phyloP scores from a whole-genome alignment of 495 filamentous ascomycete genomes.

The Neurospora sp. region DNA sequence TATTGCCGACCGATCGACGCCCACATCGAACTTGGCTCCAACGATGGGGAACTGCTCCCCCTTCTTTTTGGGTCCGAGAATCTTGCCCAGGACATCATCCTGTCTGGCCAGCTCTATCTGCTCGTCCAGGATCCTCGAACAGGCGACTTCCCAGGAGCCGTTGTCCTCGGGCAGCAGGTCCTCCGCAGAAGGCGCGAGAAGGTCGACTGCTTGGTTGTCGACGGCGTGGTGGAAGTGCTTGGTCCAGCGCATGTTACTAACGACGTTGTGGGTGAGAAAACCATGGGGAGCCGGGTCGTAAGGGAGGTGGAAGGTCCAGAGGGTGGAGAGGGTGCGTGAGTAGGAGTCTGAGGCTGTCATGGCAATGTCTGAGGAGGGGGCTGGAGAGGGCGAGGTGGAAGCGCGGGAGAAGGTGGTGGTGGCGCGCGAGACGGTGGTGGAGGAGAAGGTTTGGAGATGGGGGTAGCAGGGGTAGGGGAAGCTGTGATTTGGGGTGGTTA shows the following conservation, averaged over 20 bases:
- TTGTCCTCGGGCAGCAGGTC: neutral
- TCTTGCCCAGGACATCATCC: neutral
- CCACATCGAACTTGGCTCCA: neutral
- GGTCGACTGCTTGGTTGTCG: neutral
- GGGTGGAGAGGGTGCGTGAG: neutral
- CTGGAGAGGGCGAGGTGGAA: neutral
- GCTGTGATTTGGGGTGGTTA: neutral
- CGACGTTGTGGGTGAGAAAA: neutral
- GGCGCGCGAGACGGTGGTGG: neutral
- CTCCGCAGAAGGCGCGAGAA: neutral
- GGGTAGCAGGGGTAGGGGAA: neutral
- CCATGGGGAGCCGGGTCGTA: neutral
- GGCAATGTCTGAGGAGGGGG: neutral
- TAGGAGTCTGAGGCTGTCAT: neutral
- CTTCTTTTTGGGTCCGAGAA: neutral
- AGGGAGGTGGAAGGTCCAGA: neutral
- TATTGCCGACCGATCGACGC: neutral
- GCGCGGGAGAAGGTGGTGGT: neutral
- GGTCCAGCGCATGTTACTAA: neutral
- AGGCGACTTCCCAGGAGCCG: neutral
- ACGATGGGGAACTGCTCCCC: neutral
- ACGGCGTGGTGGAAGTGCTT: neutral
- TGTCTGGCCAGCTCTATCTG: neutral
- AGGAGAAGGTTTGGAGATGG: neutral
- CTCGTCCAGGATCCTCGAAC: neutral